Evolutionary conservation across 192 early-diverging fungal species (phyloP).

Genomic region (Mortierella claussenii): DNA sequence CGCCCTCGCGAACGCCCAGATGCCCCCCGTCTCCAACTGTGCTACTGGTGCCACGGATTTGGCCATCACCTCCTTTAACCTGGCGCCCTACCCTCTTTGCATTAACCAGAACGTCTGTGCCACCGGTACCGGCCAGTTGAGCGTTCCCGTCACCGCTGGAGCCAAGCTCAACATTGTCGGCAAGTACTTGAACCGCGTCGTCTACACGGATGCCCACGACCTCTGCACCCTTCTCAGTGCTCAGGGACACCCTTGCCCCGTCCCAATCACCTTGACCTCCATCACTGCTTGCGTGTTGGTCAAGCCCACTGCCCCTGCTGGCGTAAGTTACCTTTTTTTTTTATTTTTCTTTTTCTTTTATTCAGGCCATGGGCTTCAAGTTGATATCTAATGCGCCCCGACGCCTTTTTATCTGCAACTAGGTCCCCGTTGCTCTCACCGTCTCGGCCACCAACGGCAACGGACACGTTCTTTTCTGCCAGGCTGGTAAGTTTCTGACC

Average conservation of each 20-base stretch:
- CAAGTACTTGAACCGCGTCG: slow-evolving; percentile 9
- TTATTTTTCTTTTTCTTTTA: too few relatives aligned
- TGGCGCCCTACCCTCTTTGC: slow-evolving; percentile 41
- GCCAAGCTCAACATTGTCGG: slow-evolving; percentile 11
- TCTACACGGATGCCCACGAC: slow-evolving; percentile 31
- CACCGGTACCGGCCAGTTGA: slow-evolving; percentile 12
- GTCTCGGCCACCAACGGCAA: too few relatives aligned
- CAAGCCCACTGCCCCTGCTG: slow-evolving; percentile 19
- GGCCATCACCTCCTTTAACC: slow-evolving; percentile 50
- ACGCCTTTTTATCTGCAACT: too few relatives aligned
- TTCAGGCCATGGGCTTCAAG: too few relatives aligned
- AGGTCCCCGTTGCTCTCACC: too few relatives aligned
- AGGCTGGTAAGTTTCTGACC: too few relatives aligned
- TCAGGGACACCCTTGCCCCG: slow-evolving; percentile 15
- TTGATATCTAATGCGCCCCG: too few relatives aligned
- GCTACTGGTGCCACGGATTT: slow-evolving; percentile 59
- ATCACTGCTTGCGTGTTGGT: slow-evolving; percentile 30
- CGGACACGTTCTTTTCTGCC: too few relatives aligned
- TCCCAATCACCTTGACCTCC: slow-evolving; percentile 20
- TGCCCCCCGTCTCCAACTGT: slow-evolving; percentile 49
- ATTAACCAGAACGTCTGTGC: slow-evolving; percentile 13
- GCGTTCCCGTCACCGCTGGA: slow-evolving; percentile 4
- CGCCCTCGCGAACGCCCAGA: slow-evolving; percentile 56
- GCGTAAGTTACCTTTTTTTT: too few relatives aligned
- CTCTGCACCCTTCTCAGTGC: slow-evolving; percentile 8